Base-by-base conservation (phyloP, 805 yeast genomes). In the Blastobotrys mokoenaii region DNA sequence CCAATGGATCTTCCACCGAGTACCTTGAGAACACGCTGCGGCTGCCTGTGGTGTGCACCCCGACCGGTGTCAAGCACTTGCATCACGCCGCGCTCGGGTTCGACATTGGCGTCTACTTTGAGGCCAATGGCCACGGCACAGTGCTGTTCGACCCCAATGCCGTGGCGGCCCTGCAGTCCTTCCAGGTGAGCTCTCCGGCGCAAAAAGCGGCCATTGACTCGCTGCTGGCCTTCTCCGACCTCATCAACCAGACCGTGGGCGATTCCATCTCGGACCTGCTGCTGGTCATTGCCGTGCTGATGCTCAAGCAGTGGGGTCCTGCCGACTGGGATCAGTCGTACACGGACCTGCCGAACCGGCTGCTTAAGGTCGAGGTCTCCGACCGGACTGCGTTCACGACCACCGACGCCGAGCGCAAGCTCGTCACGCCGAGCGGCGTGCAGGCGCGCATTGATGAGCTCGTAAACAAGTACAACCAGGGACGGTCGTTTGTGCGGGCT, bases 61-160 rank as follows among this genome's bases (percentile, higher is more conserved):
- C 95, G 37, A 93, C 98, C 2, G 98, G 98, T 34, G 98, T 93
- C 31, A 93, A 93, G 65, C 95, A 93, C 66, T 70, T 93, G 51
- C 98, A 93, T 62, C 97, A 90, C 59, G 95, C 88, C 42, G 93
- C 95, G 1, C 77, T 74, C 48, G 73, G 78, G 37, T 93, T 76
- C 59, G 97, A 88, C 58, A 74, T 90, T 50, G 98, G 98, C 20
- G 80, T 93, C 12, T 93, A 93, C 66, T 93, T 93, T 57, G 98
- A 93, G 68, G 98, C 98, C 44, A 93, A 93, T 61, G 98, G 98
- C n/a, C 98, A 93, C 61, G 98, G 98, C 11, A 93, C 98, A 0
- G 95, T 90, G 5, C 70, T 87, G 16, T 93, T 93, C 61, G 78
- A 85, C 3, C 72, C 77, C 0, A 62, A 66, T 11, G 76, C 70